Evolutionary conservation across 1,284 basidiomycete species (phyloP), one percentile per base, ranked within the genome.

Genomic region (Malassezia nana): DNA sequence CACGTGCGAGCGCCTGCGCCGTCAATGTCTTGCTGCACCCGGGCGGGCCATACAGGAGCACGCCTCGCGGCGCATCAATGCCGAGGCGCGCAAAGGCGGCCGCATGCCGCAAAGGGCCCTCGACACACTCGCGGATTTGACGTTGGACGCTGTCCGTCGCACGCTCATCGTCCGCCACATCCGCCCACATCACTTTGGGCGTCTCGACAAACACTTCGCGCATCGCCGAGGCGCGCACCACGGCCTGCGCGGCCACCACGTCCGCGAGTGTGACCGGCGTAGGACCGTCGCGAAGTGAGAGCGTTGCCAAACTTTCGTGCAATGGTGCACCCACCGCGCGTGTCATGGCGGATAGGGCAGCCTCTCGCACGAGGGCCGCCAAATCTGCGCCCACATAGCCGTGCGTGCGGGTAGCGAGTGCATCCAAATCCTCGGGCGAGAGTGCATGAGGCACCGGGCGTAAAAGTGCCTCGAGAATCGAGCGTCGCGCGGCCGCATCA

Each of bases 341-440:
- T 52, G 10, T 51, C 58, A 42, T 63, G 54, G 90, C 87, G 9
- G 82, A 75, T 7, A 90, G 89, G 2, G 91, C 91, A 6, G 90
- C 89, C 76, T 95, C 89, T 20, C 92, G 85, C 22, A 98, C 83
- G 41, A 96, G 83, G 0, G 90, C 87, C 41, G 84, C 83, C 28
- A 99, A 79, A 74, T 99, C 94, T 1, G 94, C 94, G 7, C 94
- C 94, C 44, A 98, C 94, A 69, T 92, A 98, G 0, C 94, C 94
- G 64, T 99, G 90, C 1, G 91, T 90, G 24, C 83, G 81, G 13
- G 81, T 78, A 0, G 91, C 86, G 13, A 95, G 75, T 0, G 79
- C 65, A 20, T 78, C 76, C 1, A 96, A 79, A 3, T 87, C 82
- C 0, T 78, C 77, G 1, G 76, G 68, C 0, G 81, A 74, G 45